A percentile compares a stretch with the other conserved stretches of the same genome.
Evolutionary conservation across 768 basidiomycete species (phyloP).

Genomic region (Mycena rebaudengoi): DNA sequence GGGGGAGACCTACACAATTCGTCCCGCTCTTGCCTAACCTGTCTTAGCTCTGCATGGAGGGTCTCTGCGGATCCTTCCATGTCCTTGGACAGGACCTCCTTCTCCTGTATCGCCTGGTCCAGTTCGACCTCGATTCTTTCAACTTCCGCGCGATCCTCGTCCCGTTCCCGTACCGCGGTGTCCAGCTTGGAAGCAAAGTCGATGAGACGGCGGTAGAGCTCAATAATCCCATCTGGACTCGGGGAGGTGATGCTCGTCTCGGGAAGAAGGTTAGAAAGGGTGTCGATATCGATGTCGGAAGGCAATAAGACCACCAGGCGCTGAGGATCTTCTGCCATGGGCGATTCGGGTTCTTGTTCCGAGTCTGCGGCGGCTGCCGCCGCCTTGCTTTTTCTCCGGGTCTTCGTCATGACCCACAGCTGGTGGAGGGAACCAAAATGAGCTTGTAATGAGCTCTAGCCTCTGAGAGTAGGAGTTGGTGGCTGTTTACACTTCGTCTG

Average conservation of each 20-base stretch:
- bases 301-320: slow-evolving; percentile 60
- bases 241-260: slow-evolving; percentile 64
- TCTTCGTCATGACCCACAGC: slow-evolving; percentile 47
- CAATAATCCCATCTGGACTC: slow-evolving; percentile 64
- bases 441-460: background rate
- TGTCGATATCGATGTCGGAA: slow-evolving; percentile 71
- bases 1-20: slow-evolving; percentile 61
- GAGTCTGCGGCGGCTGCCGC: slow-evolving; percentile 48
- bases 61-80: slow-evolving; percentile 60
- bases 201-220: slow-evolving; percentile 69
- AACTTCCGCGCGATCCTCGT: slow-evolving; percentile 71
- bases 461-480: too few relatives aligned
- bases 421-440: too few relatives aligned
- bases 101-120: slow-evolving; percentile 85
- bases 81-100: slow-evolving; percentile 67
- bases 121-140: slow-evolving; percentile 84
- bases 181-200: slow-evolving; percentile 66
- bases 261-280: slow-evolving; percentile 67
- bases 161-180: slow-evolving; percentile 65
- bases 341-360: slow-evolving; percentile 30
- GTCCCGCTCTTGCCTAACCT: slow-evolving; percentile 69
- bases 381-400: slow-evolving; percentile 70
- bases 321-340: slow-evolving; percentile 45
- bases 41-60: slow-evolving; percentile 62
- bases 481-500: too few relatives aligned